Conservation (phyloP, 441 rosid genomes). For the Theobroma grandiflorum region DNA sequence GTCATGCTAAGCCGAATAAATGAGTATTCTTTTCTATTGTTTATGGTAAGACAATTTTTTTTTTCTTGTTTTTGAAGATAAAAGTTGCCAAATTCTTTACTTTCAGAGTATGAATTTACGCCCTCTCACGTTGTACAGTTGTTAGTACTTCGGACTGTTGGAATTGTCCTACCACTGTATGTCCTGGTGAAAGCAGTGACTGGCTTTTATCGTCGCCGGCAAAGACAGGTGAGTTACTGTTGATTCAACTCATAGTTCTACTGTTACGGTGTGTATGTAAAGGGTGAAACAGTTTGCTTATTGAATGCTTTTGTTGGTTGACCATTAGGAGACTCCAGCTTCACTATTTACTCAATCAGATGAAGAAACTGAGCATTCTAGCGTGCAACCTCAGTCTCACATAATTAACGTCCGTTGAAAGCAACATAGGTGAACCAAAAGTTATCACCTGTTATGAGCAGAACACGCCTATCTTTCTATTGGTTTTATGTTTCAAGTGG, state of each 20-base stretch:
- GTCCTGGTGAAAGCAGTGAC: slow-evolving; percentile 58
- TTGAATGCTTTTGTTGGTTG: background rate
- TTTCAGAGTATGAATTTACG: background rate
- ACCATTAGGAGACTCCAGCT: slow-evolving; percentile 44
- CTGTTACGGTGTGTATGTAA: background rate
- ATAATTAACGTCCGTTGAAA: slow-evolving; percentile 44
- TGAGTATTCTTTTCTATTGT: slow-evolving; percentile 59
- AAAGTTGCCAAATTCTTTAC: background rate
- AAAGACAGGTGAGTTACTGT: slow-evolving; percentile 49
- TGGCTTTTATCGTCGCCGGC: slow-evolving; percentile 55
- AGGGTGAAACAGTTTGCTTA: background rate
- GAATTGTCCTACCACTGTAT: slow-evolving; percentile 79
- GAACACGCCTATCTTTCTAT: background rate
- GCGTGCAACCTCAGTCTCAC: slow-evolving; percentile 44
- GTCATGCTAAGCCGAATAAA: slow-evolving; percentile 51
- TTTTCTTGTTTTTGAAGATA: background rate
- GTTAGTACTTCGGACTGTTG: slow-evolving; percentile 61
- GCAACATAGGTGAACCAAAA: background rate
- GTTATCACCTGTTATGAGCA: background rate
- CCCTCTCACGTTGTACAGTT: slow-evolving; percentile 42
- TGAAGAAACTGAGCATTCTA: slow-evolving; percentile 64
- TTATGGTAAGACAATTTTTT: slow-evolving; percentile 49
- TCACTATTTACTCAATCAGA: slow-evolving; percentile 51
- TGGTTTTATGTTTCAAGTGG: background rate
- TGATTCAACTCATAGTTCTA: background rate